These are phyloP conservation scores for Diospyros lotus DNA, from an alignment of 148 eudicot genomes.

Conservation along the genomic window DNA sequence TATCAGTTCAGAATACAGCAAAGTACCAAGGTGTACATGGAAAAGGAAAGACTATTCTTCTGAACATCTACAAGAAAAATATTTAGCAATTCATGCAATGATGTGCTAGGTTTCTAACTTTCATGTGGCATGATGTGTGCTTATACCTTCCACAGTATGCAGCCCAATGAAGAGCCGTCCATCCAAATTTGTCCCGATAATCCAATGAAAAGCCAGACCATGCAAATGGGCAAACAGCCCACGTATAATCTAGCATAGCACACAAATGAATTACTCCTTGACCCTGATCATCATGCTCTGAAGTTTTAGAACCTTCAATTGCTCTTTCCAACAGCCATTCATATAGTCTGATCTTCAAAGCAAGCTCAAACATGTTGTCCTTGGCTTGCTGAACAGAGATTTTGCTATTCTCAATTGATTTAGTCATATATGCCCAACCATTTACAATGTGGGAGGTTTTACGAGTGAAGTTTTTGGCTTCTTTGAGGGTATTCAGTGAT, in stretches of 20 bases:
- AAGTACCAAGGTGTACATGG: background rate
- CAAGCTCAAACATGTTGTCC: constrained; percentile 67
- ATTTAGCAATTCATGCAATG: background rate
- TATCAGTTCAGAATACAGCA: background rate
- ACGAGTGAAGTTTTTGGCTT: constrained; percentile 55
- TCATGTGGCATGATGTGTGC: background rate
- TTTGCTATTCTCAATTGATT: constrained; percentile 39
- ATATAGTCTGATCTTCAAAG: constrained; percentile 62
- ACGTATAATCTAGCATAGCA: constrained; percentile 83
- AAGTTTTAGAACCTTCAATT: constrained; percentile 45
- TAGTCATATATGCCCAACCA: constrained; percentile 53
- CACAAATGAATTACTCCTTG: constrained; percentile 95
- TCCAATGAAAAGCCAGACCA: constrained; percentile 78
- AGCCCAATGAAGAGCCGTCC: constrained; percentile 99
- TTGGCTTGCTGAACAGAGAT: constrained; percentile 60
- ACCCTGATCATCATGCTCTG: constrained; percentile 78
- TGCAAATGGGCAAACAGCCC: constrained; percentile 79
- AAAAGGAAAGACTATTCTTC: background rate
- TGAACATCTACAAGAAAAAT: background rate
- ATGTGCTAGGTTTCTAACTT: background rate
- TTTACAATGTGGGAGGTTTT: constrained; percentile 51
- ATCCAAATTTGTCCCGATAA: constrained; percentile 87
- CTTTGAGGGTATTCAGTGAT: constrained; percentile 46
- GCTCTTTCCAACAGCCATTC: constrained; percentile 91
- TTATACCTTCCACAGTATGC: constrained; percentile 85